Percentiles rank a stretch among this genome's conserved stretches.
Conservation (phyloP, 2,329 filamentous ascomycete genomes). For the Diaporthe citri region DNA sequence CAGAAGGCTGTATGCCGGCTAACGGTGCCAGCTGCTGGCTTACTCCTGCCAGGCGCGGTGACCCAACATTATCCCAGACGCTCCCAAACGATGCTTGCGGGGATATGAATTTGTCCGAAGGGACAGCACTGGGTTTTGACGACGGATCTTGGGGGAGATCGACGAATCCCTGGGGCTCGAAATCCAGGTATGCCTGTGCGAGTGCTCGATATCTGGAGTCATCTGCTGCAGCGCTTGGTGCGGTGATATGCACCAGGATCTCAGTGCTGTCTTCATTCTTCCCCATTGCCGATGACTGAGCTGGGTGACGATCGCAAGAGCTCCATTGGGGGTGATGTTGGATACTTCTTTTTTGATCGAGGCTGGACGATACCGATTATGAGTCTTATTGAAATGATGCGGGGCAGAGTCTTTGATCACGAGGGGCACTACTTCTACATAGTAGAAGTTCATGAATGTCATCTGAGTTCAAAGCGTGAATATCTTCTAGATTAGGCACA, state of each 20-base stretch:
- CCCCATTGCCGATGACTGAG: slow-evolving; percentile 39
- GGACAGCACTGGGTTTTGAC: slow-evolving; percentile 3
- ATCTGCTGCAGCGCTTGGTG: slow-evolving; percentile 61
- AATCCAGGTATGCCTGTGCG: slow-evolving; percentile 64
- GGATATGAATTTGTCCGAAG: slow-evolving; percentile 40
- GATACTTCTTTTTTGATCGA: background rate
- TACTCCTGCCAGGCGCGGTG: slow-evolving; percentile 42
- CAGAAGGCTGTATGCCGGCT: background rate
- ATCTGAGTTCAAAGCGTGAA: slow-evolving; percentile 1
- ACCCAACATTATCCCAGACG: slow-evolving; percentile 47
- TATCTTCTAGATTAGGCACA: background rate
- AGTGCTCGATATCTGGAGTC: slow-evolving; percentile 64
- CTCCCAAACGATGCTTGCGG: slow-evolving; percentile 49
- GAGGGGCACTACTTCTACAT: background rate
- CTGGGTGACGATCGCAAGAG: background rate
- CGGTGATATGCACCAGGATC: slow-evolving; percentile 68
- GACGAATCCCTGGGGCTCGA: slow-evolving; percentile 50
- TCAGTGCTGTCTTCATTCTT: slow-evolving; percentile 54
- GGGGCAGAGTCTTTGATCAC: background rate
- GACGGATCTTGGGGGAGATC: slow-evolving; percentile 11
- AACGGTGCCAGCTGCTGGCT: background rate
- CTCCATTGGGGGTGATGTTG: slow-evolving; percentile 6
- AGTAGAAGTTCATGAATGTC: background rate
- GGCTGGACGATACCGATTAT: background rate
- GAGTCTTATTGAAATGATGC: background rate